These are phyloP conservation scores for Rhizophagus clarus DNA, from an alignment of 192 early-diverging fungal genomes.

Conservation along the genomic window DNA sequence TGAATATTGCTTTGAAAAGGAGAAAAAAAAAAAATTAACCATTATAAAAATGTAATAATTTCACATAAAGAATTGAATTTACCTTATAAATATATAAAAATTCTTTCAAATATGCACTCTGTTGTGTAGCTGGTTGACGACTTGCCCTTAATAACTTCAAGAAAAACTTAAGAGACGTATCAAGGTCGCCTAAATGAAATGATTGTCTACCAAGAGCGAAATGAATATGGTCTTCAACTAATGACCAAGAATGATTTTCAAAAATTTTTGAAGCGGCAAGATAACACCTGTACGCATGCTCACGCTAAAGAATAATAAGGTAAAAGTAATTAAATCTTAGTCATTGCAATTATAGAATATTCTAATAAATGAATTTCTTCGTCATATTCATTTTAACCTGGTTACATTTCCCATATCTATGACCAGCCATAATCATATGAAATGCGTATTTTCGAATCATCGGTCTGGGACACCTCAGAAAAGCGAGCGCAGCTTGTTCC, in stretches of 20 bases:
- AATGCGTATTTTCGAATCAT: slow-evolving; percentile 88
- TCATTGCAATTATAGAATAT: background rate
- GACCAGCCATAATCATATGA: slow-evolving; percentile 85
- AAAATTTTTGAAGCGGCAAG: slow-evolving; percentile 61
- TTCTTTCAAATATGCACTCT: slow-evolving; percentile 70
- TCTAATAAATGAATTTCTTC: background rate
- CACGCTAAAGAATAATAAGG: slow-evolving; percentile 46
- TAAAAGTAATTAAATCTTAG: background rate
- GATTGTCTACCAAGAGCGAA: slow-evolving; percentile 85
- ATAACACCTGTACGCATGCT: slow-evolving; percentile 83
- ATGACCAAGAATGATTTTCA: slow-evolving; percentile 62
- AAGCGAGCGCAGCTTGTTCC: slow-evolving; percentile 90
- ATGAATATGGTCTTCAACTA: slow-evolving; percentile 89
- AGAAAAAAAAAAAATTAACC: background rate
- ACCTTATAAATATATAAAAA: slow-evolving; percentile 80
- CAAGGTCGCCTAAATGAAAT: slow-evolving; percentile 72
- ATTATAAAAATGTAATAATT: background rate
- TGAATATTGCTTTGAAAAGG: slow-evolving; percentile 47
- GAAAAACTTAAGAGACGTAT: slow-evolving; percentile 79
- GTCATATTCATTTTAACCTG: slow-evolving; percentile 54
- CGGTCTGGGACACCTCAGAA: slow-evolving; percentile 62
- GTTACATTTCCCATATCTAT: slow-evolving; percentile 75
- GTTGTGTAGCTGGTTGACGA: slow-evolving; percentile 64
- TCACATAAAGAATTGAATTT: background rate
- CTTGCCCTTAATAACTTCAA: slow-evolving; percentile 71